Conservation (phyloP, 768 basidiomycete genomes). For the Rhizopogon sp. region DNA sequence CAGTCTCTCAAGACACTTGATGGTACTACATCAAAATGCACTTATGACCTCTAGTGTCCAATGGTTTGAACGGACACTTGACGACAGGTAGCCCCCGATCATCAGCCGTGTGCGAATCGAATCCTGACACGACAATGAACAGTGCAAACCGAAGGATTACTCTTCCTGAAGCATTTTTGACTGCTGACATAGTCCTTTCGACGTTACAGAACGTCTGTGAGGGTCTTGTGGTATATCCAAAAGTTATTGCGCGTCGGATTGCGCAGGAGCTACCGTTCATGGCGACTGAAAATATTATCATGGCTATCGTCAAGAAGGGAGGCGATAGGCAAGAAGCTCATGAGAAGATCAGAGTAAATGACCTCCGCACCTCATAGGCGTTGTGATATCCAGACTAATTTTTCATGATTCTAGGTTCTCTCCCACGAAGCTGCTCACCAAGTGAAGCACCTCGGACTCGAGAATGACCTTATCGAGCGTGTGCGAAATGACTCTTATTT, state of each 20-base stretch:
- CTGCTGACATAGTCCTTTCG: slow-evolving; percentile 93
- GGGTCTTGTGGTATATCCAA: slow-evolving; percentile 97
- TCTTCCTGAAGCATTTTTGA: slow-evolving; percentile 94
- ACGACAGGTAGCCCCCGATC: slow-evolving; percentile 65
- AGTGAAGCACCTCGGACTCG: slow-evolving; percentile 90
- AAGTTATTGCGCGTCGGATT: slow-evolving; percentile 90
- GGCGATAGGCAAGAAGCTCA: slow-evolving; percentile 97
- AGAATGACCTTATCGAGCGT: slow-evolving; percentile 94
- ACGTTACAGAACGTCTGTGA: slow-evolving; percentile 96
- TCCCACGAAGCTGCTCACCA: slow-evolving; percentile 93
- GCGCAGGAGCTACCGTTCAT: slow-evolving; percentile 97
- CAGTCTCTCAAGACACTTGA: slow-evolving; percentile 89
- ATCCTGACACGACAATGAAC: neutral
- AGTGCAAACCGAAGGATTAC: slow-evolving; percentile 97
- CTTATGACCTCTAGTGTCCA: slow-evolving; percentile 93
- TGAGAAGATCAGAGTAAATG: slow-evolving; percentile 81
- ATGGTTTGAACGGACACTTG: slow-evolving; percentile 98
- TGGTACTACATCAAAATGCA: slow-evolving; percentile 96
- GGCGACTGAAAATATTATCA: slow-evolving; percentile 99
- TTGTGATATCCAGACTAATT: slow-evolving; percentile 12
- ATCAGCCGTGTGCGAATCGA: neutral
- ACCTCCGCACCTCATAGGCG: neutral
- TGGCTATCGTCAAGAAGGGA: slow-evolving; percentile 94
- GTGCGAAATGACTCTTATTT: slow-evolving; percentile 81
- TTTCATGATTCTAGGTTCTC: slow-evolving; percentile 52